Base-by-base conservation (phyloP, 306 rosid genomes). In the Heteromeles arbutifolia region DNA sequence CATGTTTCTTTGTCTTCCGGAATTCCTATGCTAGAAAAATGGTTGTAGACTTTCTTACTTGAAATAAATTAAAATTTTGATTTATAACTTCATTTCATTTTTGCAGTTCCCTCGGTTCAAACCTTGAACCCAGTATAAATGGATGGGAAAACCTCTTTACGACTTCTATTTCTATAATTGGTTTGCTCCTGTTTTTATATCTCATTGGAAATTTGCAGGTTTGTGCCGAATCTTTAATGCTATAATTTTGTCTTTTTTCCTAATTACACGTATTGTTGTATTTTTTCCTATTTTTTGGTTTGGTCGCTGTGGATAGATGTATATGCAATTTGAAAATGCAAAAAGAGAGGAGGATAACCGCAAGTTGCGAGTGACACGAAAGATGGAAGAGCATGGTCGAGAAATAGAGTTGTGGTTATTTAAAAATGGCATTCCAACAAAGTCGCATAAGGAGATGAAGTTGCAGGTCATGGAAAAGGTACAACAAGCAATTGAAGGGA, bases 191-290 rank as follows among this genome's bases (percentile, higher is more conserved):
- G 39, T 81, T 81, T 54, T 17, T 69, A 1, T 32, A 32, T 32
- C 37, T 32, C 37, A 0, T 80, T 13, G 84, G 80, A 50, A 80
- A 69, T 56, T 50, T 81, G 69, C 80, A 81, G 84, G 84, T 81
- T 50, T 4, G 56, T 50, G 5, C 21, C 44, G 3, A 41, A 41
- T 41, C 44, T 2, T 9, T 41, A 10, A 34, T 34, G 39, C 2
- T 34, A 34, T 34, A 34, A 34, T 32, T 32, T 5, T 32, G 37
- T 0, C 37, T 32, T 32, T 1, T 32, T 32, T 32, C 37, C 8
- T 32, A 32, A 32, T 6, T 32, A 32, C 37, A n/a, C n/a, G n/a
- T n/a, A n/a, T n/a, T n/a, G n/a, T n/a, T n/a, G n/a, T n/a, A n/a
- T n/a, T n/a, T n/a, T n/a, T n/a, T n/a, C 8, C 7, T 32, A 1